Conservation (phyloP, 106 monocot genomes). For the Amphibolis antarctica region DNA sequence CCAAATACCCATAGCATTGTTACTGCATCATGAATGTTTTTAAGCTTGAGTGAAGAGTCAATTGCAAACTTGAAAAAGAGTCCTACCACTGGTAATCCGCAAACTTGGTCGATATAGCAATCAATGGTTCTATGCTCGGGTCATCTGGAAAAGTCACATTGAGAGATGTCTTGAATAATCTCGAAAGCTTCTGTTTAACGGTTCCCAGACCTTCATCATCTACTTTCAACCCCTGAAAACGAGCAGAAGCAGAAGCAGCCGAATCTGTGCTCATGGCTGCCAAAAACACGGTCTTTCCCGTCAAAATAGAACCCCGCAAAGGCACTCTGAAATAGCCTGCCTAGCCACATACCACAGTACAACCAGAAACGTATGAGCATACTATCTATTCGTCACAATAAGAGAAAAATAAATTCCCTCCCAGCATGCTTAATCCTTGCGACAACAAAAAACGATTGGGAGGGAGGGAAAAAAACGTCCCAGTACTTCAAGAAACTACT, state of each 20-base stretch:
- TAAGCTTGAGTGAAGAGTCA: neutral
- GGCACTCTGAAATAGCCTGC: neutral
- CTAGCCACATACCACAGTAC: neutral
- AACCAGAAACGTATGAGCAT: neutral
- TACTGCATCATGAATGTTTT: slow-evolving; percentile 35
- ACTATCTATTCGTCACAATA: neutral
- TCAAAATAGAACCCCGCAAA: neutral
- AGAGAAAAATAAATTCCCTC: neutral
- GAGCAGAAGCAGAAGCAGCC: neutral
- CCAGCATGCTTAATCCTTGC: too few relatives aligned
- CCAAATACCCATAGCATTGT: slow-evolving; percentile 92
- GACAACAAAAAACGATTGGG: too few relatives aligned
- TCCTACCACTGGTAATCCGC: slow-evolving; percentile 88
- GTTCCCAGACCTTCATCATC: slow-evolving; percentile 6
- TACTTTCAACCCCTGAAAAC: neutral
- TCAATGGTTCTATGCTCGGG: slow-evolving; percentile 29
- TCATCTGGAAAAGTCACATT: slow-evolving; percentile 13
- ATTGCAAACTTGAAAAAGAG: neutral
- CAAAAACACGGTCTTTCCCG: neutral
- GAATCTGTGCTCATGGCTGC: neutral
- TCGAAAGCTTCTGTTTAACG: slow-evolving; percentile 14
- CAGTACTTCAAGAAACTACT: too few relatives aligned
- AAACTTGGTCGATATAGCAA: slow-evolving; percentile 51
- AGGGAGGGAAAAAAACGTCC: too few relatives aligned
- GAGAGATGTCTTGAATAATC: slow-evolving; percentile 14